Percentiles rank a stretch among this genome's conserved stretches.
Evolutionary conservation across 768 basidiomycete genomes (phyloP).

Genomic region (Boletus subparvulus): DNA sequence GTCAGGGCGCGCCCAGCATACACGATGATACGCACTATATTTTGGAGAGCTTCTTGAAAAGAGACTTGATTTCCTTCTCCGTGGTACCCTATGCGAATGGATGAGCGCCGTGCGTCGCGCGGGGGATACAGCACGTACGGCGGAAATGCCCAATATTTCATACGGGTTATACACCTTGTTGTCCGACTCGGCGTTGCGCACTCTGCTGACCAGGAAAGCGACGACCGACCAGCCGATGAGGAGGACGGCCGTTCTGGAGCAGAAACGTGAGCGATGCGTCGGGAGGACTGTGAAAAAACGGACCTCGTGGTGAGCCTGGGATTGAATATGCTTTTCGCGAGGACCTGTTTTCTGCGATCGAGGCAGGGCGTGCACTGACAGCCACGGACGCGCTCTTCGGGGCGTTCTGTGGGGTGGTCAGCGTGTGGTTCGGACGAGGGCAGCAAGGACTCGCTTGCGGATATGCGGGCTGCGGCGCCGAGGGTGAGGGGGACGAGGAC

Average conservation of each 20-base stretch:
- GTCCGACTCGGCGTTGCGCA: conserved; percentile 52
- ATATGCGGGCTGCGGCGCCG: conserved; percentile 39
- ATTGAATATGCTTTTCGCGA: conserved; percentile 42
- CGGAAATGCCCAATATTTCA: conserved; percentile 79
- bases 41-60: conserved; percentile 89
- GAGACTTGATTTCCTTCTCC: conserved; percentile 93
- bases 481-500: conserved; percentile 78
- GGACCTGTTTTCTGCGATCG: conserved; percentile 49
- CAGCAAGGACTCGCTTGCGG: conserved; percentile 42
- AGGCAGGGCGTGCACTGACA: conserved; percentile 66
- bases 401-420: conserved; percentile 32
- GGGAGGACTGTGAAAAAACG: conserved; percentile 11
- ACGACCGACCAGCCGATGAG: conserved; percentile 74
- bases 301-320: conserved; percentile 54
- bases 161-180: conserved; percentile 89
- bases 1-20: neutral
- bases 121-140: conserved; percentile 34
- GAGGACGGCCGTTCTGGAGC: conserved; percentile 57
- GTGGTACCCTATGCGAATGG: conserved; percentile 48
- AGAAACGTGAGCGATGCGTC: neutral
- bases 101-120: neutral
- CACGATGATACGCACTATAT: conserved; percentile 56
- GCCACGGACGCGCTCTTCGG: conserved; percentile 36
- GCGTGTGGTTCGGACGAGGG: neutral
- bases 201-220: conserved; percentile 65